Evolutionary conservation across 257 asterid species (phyloP), one percentile per base, ranked within the genome.

Genomic region (Fraxinus pennsylvanica): DNA sequence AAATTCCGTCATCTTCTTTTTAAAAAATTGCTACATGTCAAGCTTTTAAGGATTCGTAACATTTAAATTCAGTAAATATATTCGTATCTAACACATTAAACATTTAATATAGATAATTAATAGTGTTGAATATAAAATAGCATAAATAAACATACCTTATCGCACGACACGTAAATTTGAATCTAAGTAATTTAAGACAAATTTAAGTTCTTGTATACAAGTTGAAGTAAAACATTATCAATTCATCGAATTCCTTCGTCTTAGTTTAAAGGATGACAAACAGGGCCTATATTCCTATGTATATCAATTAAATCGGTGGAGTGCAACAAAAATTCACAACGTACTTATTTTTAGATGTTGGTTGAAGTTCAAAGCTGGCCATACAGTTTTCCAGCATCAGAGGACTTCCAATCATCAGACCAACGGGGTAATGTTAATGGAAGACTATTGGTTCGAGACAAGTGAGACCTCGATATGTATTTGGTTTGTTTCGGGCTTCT

Each of bases 291-390:
- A 25, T 25, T 25, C 27, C 27, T 25, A 25, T 15, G 21, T 15
- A 15, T 13, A 9, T 54, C 4, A 33, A 17, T 71, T 71, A 41
- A 9, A 9, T 71, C 30, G 3, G 6, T 71, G 32, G 4, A 47
- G 12, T 6, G 14, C 59, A 35, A 7, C 29, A 57, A 63, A 27
- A 74, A 59, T 17, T n/a, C 4, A n/a, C 38, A 25, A 32, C 9
- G n/a, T 33, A 73, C 38, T 74, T 27, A 32, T 65, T 66, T 29
- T 68, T 59, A 91, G 97, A 88, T 83, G 87, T 67, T 74, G 79
- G 80, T 71, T 45, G 88, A 91, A 88, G 84, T 82, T 69, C 85
- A 84, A 74, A 87, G 88, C 65, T 93, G 98, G 98, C 98, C 98
- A 14, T 93, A 88, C 72, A 79, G 78, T 81, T 93, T 93, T 80